Conservation (phyloP, 768 basidiomycete genomes). For the Collybia mongolica region DNA sequence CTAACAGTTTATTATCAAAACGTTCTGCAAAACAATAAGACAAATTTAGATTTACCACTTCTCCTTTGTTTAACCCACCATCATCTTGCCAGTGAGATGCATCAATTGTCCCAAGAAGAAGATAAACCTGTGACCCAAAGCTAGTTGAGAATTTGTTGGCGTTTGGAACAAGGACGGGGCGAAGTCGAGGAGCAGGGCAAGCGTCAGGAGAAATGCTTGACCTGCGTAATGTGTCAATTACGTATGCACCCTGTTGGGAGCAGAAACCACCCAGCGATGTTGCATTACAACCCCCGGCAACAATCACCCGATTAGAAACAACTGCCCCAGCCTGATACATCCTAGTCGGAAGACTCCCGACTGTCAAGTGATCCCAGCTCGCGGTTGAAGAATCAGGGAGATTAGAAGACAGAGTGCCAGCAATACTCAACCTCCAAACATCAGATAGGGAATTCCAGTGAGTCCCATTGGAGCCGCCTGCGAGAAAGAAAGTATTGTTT, state of each 20-base stretch:
- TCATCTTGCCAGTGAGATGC: slow-evolving; percentile 65
- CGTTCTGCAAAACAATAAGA: neutral
- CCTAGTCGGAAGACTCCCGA: slow-evolving; percentile 36
- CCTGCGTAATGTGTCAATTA: slow-evolving; percentile 43
- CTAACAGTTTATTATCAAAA: slow-evolving; percentile 28
- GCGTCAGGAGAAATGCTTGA: slow-evolving; percentile 37
- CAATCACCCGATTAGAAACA: slow-evolving; percentile 48
- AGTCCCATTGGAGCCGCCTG: slow-evolving; percentile 62
- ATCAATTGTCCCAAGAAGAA: slow-evolving; percentile 69
- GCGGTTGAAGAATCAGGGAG: slow-evolving; percentile 46
- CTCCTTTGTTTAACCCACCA: slow-evolving; percentile 58
- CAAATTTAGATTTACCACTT: slow-evolving; percentile 53
- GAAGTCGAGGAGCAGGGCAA: slow-evolving; percentile 68
- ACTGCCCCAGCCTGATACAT: slow-evolving; percentile 60
- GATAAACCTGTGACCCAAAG: slow-evolving; percentile 64
- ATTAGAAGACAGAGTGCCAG: slow-evolving; percentile 74
- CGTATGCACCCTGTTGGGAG: slow-evolving; percentile 56
- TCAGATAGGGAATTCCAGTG: slow-evolving; percentile 52
- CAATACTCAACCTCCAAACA: slow-evolving; percentile 68
- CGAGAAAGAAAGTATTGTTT: slow-evolving; percentile 73
- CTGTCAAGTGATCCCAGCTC: slow-evolving; percentile 56
- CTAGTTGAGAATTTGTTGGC: slow-evolving; percentile 51
- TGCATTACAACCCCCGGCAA: slow-evolving; percentile 61
- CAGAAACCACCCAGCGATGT: slow-evolving; percentile 45
- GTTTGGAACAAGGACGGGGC: slow-evolving; percentile 62